Evolutionary conservation across 805 yeast species (phyloP), one percentile per base, ranked within the genome.

Genomic region (Metschnikowia continentalis): DNA sequence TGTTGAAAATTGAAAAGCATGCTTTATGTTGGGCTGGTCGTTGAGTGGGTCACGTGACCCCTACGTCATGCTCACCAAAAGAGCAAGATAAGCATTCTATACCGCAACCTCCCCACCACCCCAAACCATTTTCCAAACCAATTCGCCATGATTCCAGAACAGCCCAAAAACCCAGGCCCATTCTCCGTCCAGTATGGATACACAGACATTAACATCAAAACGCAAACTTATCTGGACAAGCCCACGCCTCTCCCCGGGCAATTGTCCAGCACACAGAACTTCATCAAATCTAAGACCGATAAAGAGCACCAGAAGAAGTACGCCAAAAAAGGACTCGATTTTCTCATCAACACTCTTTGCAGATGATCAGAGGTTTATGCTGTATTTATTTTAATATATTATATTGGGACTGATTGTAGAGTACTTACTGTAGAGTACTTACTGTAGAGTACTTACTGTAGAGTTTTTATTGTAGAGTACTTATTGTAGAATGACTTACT

Each of bases 221-320:
- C 72, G 14, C 71, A 68, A 13, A 55, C 58, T 48, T 70, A 69
- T 52, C 56, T 51, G 30, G 74, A 61, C 49, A 38, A 66, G 26
- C 75, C 75, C 13, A 70, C 74, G 2, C 71, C 75, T 3, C 46
- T 69, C 15, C 52, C 56, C 3, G 63, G 61, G 13, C 49, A 62
- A 23, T 68, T 63, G 38, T 58, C 61, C 43, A 64, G 63, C 51
- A 65, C 66, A 3, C 49, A 57, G 38, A 67, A 62, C 17, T 70
- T 67, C 52, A 35, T 70, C 44, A 52, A 56, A 37, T 53, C 57
- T 39, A 62, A 70, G 17, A 66, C 65, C 17, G 66, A 63, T 46
- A 59, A 47, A 35, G 69, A 63, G 33, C 71, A 70, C 56, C 70
- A 65, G 53, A 70, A 70, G 65, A 63, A 67, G 52, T 69, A 68